Conservation (phyloP, 176 grass and related monocot species). For the Leersia perrieri region DNA sequence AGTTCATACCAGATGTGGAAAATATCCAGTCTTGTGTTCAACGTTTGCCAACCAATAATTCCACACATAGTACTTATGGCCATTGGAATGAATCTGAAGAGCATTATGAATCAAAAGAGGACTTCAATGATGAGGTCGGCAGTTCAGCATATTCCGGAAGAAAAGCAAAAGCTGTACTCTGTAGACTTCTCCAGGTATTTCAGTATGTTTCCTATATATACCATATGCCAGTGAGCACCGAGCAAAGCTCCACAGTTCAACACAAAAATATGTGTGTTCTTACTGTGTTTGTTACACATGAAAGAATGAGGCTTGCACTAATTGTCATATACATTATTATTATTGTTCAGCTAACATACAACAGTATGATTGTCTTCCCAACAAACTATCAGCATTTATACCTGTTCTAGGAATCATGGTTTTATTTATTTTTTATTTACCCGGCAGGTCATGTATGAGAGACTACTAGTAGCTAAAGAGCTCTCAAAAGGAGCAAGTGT, state of each 20-base stretch:
- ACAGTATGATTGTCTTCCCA: not conserved
- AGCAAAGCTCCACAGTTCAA: not conserved
- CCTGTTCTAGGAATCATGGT: not conserved
- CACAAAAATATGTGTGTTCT: not conserved
- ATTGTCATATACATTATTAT: not conserved
- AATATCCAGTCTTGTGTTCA: not conserved
- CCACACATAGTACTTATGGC: not conserved
- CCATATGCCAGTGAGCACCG: not conserved
- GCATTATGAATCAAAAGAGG: constrained; percentile 8
- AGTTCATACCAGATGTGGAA: constrained; percentile 31
- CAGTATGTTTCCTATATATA: not conserved
- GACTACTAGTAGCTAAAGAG: constrained; percentile 27
- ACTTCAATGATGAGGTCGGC: not conserved
- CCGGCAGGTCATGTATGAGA: constrained; percentile 45
- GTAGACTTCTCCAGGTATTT: constrained; percentile 51
- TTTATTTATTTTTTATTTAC: not conserved
- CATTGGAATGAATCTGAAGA: constrained; percentile 5
- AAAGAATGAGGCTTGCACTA: not conserved
- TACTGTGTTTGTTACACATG: not conserved
- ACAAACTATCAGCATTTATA: constrained; percentile 3
- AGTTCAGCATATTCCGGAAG: constrained; percentile 9
- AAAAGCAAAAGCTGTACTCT: constrained; percentile 25
- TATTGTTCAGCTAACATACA: not conserved
- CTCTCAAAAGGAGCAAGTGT: not conserved
- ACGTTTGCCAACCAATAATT: not conserved